Evolutionary conservation across 179 eudicot genomes (phyloP), one percentile per base, ranked within the genome.

Genomic region (Beta lomatogona): DNA sequence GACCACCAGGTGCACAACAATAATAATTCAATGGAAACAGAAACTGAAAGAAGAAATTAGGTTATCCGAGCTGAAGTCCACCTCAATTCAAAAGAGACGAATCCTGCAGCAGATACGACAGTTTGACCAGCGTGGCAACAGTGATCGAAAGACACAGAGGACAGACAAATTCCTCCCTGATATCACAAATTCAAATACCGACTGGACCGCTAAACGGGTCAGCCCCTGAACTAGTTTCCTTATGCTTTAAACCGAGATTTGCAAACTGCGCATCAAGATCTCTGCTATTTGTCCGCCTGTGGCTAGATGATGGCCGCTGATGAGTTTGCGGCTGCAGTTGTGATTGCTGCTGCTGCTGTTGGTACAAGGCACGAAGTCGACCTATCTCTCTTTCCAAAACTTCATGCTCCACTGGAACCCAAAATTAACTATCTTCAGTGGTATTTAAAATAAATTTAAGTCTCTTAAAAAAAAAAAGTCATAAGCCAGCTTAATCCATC

Each of bases 331-430:
- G 85, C 45, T 88, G 94, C 57, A 66, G 87, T 6, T 55, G 80
- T 55, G 41, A 36, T 41, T 64, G 84, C 5, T 79, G 86, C 50
- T 85, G 90, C 66, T 83, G 90, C 46, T 82, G 84, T 80, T 93
- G 93, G 80, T 88, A 93, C 86, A 95, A 74, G 52, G 88, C 83
- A 71, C 89, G 89, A 66, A 95, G 90, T 79, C 98, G 91, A 41
- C 79, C 89, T 66, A 81, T 88, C 86, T 95, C 97, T 85, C 94
- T 91, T 86, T 95, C 98, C 88, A 95, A 80, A 55, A 95, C 94
- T 80, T 95, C 97, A 71, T 95, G 97, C 88, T 95, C 98, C 93
- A 95, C 98, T 95, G 91, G 41, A 67, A 83, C 75, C 75, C 44
- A 61, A 52, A 61, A 86, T n/a, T 11, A 77, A 58, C 46, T 28